These are phyloP conservation scores for Paraphoma sp. DNA, from an alignment of 2,329 filamentous ascomycete genomes.

Conservation along the genomic window DNA sequence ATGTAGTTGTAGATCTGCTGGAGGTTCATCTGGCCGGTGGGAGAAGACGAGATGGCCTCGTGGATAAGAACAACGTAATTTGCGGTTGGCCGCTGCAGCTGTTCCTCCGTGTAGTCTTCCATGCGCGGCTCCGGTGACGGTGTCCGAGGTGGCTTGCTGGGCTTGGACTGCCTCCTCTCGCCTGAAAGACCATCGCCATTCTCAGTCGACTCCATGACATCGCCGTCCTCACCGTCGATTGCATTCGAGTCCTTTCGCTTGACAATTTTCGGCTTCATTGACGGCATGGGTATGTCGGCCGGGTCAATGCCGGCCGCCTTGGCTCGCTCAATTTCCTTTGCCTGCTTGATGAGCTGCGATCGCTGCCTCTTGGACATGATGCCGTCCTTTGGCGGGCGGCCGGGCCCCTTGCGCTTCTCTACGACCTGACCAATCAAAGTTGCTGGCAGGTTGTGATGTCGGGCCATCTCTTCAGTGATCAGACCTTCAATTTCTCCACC, in stretches of 20 bases:
- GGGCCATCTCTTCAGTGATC: slow-evolving; percentile 47
- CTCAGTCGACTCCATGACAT: slow-evolving; percentile 45
- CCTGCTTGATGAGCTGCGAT: slow-evolving; percentile 66
- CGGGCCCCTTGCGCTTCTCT: slow-evolving; percentile 73
- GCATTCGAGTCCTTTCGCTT: slow-evolving; percentile 48
- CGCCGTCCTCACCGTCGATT: slow-evolving; percentile 43
- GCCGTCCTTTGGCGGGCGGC: slow-evolving; percentile 82
- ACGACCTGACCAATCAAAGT: slow-evolving; percentile 55
- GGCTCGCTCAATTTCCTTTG: slow-evolving; percentile 55
- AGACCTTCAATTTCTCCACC: slow-evolving; percentile 40
- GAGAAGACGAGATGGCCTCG: slow-evolving; percentile 65
- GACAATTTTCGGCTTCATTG: slow-evolving; percentile 43
- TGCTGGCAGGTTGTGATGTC: slow-evolving; percentile 49
- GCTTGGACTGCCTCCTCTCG: slow-evolving; percentile 57
- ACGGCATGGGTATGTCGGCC: slow-evolving; percentile 40
- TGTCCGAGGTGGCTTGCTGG: slow-evolving; percentile 57
- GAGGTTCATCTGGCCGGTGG: slow-evolving; percentile 64
- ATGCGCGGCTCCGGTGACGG: slow-evolving; percentile 68
- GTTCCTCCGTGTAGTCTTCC: slow-evolving; percentile 73
- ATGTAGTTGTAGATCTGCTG: slow-evolving; percentile 71
- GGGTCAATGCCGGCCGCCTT: slow-evolving; percentile 47
- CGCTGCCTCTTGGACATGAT: slow-evolving; percentile 82
- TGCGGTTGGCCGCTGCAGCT: slow-evolving; percentile 71
- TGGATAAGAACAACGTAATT: slow-evolving; percentile 71
- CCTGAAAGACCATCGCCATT: slow-evolving; percentile 45